These are phyloP conservation scores for Diaporthe eres DNA, from an alignment of 2,329 filamentous ascomycete genomes.

Conservation along the genomic window DNA sequence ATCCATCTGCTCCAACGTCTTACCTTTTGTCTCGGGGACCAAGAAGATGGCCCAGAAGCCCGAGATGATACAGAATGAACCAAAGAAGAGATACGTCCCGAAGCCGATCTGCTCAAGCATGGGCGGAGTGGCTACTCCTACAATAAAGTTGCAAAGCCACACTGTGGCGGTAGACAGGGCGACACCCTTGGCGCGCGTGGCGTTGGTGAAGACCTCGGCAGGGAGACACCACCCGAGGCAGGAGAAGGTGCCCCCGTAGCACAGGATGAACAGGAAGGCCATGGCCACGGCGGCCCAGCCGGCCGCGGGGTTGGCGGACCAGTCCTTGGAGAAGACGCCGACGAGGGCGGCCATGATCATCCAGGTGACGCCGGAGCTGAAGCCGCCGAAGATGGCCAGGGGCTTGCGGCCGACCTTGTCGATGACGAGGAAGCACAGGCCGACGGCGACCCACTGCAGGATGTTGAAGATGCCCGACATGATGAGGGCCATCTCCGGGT, in stretches of 20 bases:
- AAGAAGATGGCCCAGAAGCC: constrained; percentile 49
- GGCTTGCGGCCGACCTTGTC: constrained; percentile 61
- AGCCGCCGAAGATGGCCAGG: constrained; percentile 60
- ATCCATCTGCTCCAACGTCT: constrained; percentile 53
- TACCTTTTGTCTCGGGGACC: constrained; percentile 70
- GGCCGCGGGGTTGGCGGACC: constrained; percentile 60
- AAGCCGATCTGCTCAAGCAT: constrained; percentile 65
- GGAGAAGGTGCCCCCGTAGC: constrained; percentile 31
- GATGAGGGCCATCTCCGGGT: constrained; percentile 34
- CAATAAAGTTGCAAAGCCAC: constrained; percentile 75
- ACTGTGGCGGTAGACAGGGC: constrained; percentile 71
- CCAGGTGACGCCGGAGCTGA: constrained; percentile 64
- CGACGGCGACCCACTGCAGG: constrained; percentile 61
- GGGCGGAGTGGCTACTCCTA: constrained; percentile 71
- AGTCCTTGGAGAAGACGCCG: constrained; percentile 63
- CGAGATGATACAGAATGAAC: constrained; percentile 71
- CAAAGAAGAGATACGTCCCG: constrained; percentile 72
- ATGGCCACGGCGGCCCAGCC: constrained; percentile 69
- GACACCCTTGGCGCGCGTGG: constrained; percentile 74
- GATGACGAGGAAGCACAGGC: constrained; percentile 62
- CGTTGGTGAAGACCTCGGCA: constrained; percentile 73
- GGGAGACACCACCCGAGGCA: constrained; percentile 58
- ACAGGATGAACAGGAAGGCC: constrained; percentile 37
- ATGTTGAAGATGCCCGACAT: constrained; percentile 55
- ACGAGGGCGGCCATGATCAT: constrained; percentile 67